Evolutionary conservation across 202 grass and related monocot species (phyloP).

Genomic region (Dendrocalamus latiflorus): DNA sequence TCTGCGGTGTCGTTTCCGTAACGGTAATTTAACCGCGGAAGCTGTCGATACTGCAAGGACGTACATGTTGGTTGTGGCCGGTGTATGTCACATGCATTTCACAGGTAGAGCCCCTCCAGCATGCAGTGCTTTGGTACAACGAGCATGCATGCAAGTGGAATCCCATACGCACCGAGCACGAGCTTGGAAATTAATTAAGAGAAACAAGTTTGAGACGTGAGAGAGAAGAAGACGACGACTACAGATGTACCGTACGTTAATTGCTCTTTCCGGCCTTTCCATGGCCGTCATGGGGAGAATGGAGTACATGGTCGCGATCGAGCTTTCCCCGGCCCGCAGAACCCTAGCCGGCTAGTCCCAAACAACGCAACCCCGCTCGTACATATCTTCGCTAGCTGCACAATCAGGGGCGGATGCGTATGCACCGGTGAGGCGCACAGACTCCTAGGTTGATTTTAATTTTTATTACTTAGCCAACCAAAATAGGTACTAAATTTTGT

Average conservation of each 20-base stretch:
- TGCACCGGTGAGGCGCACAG: no score
- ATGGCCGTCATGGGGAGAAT: no score
- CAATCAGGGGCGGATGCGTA: no score
- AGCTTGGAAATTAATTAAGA: neutral
- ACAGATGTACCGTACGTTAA: no score
- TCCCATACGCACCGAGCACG: neutral
- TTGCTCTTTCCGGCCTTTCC: no score
- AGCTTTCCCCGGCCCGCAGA: neutral
- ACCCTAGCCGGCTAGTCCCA: no score
- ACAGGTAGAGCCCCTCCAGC: neutral
- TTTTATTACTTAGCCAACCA: no score
- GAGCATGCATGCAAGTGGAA: neutral
- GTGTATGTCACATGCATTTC: neutral
- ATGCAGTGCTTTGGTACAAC: neutral
- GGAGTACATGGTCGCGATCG: no score
- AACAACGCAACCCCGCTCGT: no score
- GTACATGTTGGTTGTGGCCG: neutral
- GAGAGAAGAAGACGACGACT: neutral
- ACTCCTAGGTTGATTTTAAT: no score
- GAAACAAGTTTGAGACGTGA: neutral
- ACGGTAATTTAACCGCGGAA: neutral
- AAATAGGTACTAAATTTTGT: no score
- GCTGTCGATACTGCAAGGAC: neutral
- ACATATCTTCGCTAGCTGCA: no score
- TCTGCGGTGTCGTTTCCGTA: slow-evolving; percentile 5